A percentile compares a stretch with the other conserved stretches of the same genome.
Conservation (phyloP, 306 rosid genomes). For the Crotalaria pallida region DNA sequence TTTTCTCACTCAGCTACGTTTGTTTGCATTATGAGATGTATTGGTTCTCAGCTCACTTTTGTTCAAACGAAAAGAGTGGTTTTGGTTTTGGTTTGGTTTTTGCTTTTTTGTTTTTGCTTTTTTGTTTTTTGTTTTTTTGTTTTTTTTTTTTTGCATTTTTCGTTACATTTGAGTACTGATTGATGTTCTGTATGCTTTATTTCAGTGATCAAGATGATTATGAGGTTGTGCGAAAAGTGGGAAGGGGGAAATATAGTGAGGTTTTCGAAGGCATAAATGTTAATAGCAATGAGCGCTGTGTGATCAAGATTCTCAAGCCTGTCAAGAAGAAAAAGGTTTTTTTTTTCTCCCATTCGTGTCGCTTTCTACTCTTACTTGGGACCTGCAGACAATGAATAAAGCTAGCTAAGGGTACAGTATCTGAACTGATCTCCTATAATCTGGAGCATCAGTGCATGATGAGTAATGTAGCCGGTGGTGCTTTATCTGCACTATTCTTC, state of each 20-base stretch:
- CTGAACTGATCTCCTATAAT: neutral
- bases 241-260: slow-evolving; percentile 93
- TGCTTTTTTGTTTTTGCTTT: neutral
- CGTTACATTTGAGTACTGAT: neutral
- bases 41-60: slow-evolving; percentile 7
- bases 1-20: neutral
- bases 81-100: too few relatives aligned
- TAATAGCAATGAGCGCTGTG: slow-evolving; percentile 71
- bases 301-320: slow-evolving; percentile 93
- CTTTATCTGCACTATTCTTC: neutral
- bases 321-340: slow-evolving; percentile 85
- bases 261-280: slow-evolving; percentile 88
- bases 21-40: neutral
- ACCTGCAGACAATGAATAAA: neutral
- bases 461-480: neutral
- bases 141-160: neutral
- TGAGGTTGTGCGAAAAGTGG: slow-evolving; percentile 89
- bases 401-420: neutral
- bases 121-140: neutral
- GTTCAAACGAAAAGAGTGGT: slow-evolving; percentile 8
- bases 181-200: neutral
- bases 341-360: neutral
- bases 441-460: neutral
- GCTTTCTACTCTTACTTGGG: neutral
- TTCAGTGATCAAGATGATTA: slow-evolving; percentile 85